phyloP scores from a whole-genome alignment of 805 yeast species.

The Saturnispora bothae region DNA sequence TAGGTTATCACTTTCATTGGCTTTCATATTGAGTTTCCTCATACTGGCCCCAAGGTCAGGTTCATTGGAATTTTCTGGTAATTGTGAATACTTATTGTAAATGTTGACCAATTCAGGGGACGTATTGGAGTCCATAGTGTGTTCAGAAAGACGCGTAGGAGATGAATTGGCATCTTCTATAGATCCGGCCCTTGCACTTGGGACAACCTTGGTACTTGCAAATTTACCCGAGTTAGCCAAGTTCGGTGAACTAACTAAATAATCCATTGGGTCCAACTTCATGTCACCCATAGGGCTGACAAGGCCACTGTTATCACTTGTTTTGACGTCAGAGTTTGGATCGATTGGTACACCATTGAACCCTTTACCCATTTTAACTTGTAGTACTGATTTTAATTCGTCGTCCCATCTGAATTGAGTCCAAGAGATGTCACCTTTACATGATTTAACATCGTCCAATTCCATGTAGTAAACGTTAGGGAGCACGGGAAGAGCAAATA shows the following conservation, averaged over 20 bases:
- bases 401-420: conserved; percentile 47
- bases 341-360: conserved; percentile 59
- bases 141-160: background rate
- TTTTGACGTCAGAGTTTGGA: conserved; percentile 41
- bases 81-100: conserved; percentile 26
- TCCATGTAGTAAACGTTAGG: conserved; percentile 68
- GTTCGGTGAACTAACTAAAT: conserved; percentile 10
- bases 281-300: no score
- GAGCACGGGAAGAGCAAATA: conserved; percentile 75
- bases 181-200: no score
- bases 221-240: background rate
- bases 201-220: background rate
- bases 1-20: conserved; percentile 10
- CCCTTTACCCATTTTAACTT: conserved; percentile 44
- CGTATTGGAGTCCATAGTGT: conserved; percentile 5
- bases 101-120: conserved; percentile 25
- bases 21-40: background rate
- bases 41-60: background rate
- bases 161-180: background rate
- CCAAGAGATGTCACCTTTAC: conserved; percentile 34
- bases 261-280: conserved; percentile 7
- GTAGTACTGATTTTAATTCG: conserved; percentile 45
- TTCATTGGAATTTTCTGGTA: conserved; percentile 15
- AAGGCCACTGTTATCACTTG: conserved; percentile 17
- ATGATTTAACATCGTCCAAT: conserved; percentile 39